Percentiles rank a stretch among this genome's conserved stretches.
These are phyloP conservation scores for Calcarisporium arbuscula DNA, from an alignment of 2,329 filamentous ascomycete species.

Conservation along the genomic window DNA sequence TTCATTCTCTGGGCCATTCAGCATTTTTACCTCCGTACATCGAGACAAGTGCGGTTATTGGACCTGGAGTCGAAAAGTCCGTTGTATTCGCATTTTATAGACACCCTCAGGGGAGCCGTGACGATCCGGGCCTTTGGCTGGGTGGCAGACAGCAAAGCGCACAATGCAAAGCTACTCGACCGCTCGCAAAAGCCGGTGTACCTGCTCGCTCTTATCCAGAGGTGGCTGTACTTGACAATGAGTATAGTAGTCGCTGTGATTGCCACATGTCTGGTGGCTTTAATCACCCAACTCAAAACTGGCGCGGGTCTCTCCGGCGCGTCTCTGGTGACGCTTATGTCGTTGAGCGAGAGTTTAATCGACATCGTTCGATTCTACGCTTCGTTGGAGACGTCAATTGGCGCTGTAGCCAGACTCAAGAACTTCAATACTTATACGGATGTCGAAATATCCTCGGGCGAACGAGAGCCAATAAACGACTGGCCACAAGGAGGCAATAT, in stretches of 20 bases:
- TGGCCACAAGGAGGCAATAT: conserved; percentile 21
- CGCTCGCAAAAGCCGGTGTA: conserved; percentile 26
- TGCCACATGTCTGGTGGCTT: conserved; percentile 36
- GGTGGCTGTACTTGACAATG: conserved; percentile 42
- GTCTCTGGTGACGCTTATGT: conserved; percentile 21
- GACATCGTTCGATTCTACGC: conserved; percentile 27
- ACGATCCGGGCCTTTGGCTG: conserved; percentile 30
- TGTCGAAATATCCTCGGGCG: conserved; percentile 15
- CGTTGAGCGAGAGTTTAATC: conserved; percentile 21
- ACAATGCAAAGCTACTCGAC: conserved; percentile 23
- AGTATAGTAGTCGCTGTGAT: conserved; percentile 39
- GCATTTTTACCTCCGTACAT: conserved; percentile 21
- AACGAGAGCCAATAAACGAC: conserved; percentile 12
- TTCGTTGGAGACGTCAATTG: conserved; percentile 19
- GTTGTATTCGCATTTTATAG: conserved; percentile 20
- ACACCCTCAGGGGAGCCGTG: conserved; percentile 16
- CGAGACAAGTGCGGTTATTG: conserved; percentile 22
- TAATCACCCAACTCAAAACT: conserved; percentile 30
- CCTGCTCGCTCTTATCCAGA: conserved; percentile 40
- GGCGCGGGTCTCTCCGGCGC: conserved; percentile 21
- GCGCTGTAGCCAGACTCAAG: conserved; percentile 19
- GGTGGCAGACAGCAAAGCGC: conserved; percentile 14
- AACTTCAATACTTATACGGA: conserved; percentile 16
- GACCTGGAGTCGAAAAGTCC: conserved; percentile 24
- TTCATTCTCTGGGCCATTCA: not conserved